Evolutionary conservation across 2,329 filamentous ascomycete genomes (phyloP), one percentile per base, ranked within the genome.

Genomic region (Byssoonygena ceratinophila): DNA sequence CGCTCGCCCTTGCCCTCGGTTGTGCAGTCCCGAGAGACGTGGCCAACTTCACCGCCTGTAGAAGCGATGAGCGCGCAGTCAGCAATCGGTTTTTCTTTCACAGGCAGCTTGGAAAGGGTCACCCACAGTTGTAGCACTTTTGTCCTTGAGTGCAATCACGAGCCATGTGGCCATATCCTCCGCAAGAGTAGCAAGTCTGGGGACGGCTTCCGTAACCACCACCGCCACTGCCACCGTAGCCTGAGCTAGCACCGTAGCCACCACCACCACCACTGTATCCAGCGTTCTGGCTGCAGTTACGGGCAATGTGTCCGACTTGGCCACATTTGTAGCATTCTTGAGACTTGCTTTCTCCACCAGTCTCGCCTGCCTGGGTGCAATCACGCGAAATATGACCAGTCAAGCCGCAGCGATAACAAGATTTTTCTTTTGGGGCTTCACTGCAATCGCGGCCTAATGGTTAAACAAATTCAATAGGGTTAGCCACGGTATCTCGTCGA

Each of bases 241-340:
- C n/a, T n/a, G 68, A 67, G 58, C 70, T 70, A 49, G 71, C 69
- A 55, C 71, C 70, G 57, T 69, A 68, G 58, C 72, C 72, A 60
- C 75, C 74, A 58, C n/a, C n/a, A 58, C 72, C 72, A 60, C 74
- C 70, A 59, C 72, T 72, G 61, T 67, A 71, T 56, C 69, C 68
- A 59, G 74, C 73, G 60, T 74, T 68, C 62, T 76, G 75, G 56
- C 74, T 71, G 64, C 74, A 76, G 65, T 76, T 79, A 63, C 78
- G 88, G 63, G 92, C 91, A 71, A 97, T 96, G 79, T 97, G 92
- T 56, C 92, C 92, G 60, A 89, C 79, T 77, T 95, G 87, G 58
- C 90, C 90, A 74, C 92, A 98, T 84, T 96, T 96, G 83, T 96
- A 96, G 82, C 89, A 95, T 74, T 94, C 85, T 61, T 84, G 73